Evolutionary conservation across 106 monocot genomes (phyloP).

Genomic region (Chionographis japonica): DNA sequence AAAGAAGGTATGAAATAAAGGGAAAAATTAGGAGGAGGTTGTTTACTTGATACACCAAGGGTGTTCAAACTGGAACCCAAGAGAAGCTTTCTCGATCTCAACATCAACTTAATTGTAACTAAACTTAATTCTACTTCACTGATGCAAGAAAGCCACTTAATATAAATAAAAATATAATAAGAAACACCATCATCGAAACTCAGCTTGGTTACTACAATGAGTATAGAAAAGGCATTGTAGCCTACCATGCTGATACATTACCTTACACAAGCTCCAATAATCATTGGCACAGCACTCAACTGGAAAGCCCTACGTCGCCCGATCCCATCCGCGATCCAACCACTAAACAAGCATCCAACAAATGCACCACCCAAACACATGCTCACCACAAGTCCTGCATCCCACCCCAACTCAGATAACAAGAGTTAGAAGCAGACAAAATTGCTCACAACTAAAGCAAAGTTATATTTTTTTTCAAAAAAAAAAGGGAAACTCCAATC

Average conservation of each 20-base stretch:
- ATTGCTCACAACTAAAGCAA: neutral
- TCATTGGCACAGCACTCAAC: conserved; percentile 87
- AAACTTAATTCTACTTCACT: too few species aligned
- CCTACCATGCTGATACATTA: conserved; percentile 6
- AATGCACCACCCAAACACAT: conserved; percentile 86
- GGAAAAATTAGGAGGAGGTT: too few species aligned
- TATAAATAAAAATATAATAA: too few species aligned
- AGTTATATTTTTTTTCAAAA: neutral
- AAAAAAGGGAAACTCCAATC: neutral
- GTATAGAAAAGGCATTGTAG: neutral
- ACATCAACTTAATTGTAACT: too few species aligned
- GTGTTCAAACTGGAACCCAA: too few species aligned
- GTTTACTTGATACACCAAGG: too few species aligned
- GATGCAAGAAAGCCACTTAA: too few species aligned
- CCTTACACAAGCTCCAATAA: conserved; percentile 79
- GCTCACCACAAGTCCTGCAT: conserved; percentile 93
- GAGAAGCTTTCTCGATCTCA: too few species aligned
- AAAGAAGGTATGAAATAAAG: too few species aligned
- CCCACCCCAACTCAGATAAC: neutral
- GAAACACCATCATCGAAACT: too few species aligned
- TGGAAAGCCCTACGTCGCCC: conserved; percentile 89
- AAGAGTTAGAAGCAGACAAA: neutral
- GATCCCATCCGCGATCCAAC: conserved; percentile 79
- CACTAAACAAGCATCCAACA: conserved; percentile 87
- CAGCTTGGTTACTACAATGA: too few species aligned